These are phyloP conservation scores for Penicillium sp. DNA, from an alignment of 2,329 filamentous ascomycete species.

Conservation along the genomic window DNA sequence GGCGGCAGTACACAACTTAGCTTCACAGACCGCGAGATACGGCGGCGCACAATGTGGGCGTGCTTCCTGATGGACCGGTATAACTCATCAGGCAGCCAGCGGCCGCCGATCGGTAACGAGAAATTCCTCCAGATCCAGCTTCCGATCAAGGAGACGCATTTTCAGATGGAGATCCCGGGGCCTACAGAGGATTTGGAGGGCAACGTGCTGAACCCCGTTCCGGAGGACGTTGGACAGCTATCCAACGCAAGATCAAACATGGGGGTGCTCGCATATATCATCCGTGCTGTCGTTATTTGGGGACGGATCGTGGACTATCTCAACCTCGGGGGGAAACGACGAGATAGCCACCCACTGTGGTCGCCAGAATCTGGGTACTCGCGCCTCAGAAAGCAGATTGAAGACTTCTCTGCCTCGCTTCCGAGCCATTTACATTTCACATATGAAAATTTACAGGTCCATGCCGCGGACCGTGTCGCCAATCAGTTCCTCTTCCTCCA, in stretches of 20 bases:
- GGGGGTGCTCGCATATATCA: slow-evolving; percentile 90
- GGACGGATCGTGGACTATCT: slow-evolving; percentile 87
- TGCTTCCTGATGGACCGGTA: slow-evolving; percentile 98
- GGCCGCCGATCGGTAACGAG: slow-evolving; percentile 88
- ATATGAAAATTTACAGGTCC: slow-evolving; percentile 79
- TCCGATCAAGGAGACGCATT: slow-evolving; percentile 87
- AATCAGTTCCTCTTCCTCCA: slow-evolving; percentile 95
- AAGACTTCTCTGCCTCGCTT: slow-evolving; percentile 71
- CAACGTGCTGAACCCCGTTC: slow-evolving; percentile 65
- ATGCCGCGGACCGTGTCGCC: slow-evolving; percentile 81
- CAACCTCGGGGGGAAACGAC: slow-evolving; percentile 84
- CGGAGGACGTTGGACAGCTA: slow-evolving; percentile 67
- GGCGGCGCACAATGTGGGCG: slow-evolving; percentile 95
- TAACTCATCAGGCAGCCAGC: slow-evolving; percentile 92
- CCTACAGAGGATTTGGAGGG: slow-evolving; percentile 84
- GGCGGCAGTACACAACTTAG: slow-evolving; percentile 68
- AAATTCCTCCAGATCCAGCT: slow-evolving; percentile 87
- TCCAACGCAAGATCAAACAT: slow-evolving; percentile 79
- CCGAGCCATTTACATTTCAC: slow-evolving; percentile 76
- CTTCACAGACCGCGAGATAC: slow-evolving; percentile 91
- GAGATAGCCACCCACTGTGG: slow-evolving; percentile 80
- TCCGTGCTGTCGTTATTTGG: slow-evolving; percentile 85
- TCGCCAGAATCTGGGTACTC: slow-evolving; percentile 77
- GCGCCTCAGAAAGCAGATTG: slow-evolving; percentile 70
- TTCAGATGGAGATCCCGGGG: slow-evolving; percentile 87